Percentiles rank a stretch among this genome's conserved stretches.
Evolutionary conservation across 805 yeast species (phyloP).

Genomic region (Schwanniomyces yamadae): DNA sequence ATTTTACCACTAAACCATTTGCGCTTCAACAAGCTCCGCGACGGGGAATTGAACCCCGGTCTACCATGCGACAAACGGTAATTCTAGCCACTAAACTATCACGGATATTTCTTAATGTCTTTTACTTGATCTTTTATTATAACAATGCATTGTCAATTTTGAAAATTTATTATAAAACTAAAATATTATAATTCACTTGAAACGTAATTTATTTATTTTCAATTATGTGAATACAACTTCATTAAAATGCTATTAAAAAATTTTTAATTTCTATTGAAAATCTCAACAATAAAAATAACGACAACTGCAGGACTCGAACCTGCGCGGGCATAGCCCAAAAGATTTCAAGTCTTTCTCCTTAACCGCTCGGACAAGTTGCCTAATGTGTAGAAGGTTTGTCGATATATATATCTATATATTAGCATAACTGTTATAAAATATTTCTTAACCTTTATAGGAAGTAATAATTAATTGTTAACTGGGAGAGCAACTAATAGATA

Average conservation of each 20-base stretch:
- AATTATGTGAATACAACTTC: no score
- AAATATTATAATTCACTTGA: no score
- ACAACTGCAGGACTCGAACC: conserved; percentile 52
- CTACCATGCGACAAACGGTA: not conserved
- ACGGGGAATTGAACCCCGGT: not conserved
- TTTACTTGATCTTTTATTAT: no score
- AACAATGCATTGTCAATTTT: no score
- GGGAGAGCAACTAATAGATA: not conserved
- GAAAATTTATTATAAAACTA: no score
- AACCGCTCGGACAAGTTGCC: conserved; percentile 51
- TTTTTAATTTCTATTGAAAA: no score
- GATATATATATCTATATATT: not conserved
- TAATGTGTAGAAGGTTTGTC: not conserved
- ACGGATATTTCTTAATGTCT: not conserved
- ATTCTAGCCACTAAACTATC: not conserved
- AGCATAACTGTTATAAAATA: not conserved
- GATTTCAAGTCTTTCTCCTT: conserved; percentile 50
- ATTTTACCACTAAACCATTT: conserved; percentile 6
- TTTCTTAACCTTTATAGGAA: not conserved
- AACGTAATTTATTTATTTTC: no score
- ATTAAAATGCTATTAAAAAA: no score
- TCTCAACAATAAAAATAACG: conserved; percentile 28
- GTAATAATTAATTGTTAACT: not conserved
- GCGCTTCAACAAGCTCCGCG: conserved; percentile 1
- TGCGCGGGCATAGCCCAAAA: conserved; percentile 52